Evolutionary conservation across 2,329 filamentous ascomycete species (phyloP).

Genomic region (Pseudocercospora musae): DNA sequence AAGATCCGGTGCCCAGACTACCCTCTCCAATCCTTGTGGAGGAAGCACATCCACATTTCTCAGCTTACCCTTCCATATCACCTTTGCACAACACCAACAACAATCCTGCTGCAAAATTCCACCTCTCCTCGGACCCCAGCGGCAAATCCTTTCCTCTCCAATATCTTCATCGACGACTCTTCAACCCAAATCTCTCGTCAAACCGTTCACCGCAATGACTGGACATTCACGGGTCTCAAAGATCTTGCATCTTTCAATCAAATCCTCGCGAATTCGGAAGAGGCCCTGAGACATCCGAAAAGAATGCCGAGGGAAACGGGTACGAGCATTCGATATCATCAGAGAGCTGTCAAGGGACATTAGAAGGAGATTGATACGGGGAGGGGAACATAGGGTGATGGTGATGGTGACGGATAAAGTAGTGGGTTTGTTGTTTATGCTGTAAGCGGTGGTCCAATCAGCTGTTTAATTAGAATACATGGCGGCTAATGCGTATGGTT

Average conservation of each 20-base stretch:
- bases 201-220: background rate
- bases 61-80: background rate
- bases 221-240: slow-evolving; percentile 2
- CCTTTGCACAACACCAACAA: background rate
- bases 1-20: background rate
- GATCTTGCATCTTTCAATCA: slow-evolving; percentile 10
- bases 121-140: background rate
- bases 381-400: background rate
- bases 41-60: slow-evolving; percentile 8
- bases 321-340: slow-evolving; percentile 1
- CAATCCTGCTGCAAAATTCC: background rate
- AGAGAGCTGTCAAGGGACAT: slow-evolving; percentile 3
- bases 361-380: background rate
- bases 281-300: slow-evolving; percentile 1
- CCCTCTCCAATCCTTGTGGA: background rate
- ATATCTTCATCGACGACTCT: background rate
- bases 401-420: background rate
- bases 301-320: background rate
- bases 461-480: too few relatives aligned
- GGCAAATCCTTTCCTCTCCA: background rate
- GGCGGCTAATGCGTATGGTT: too few relatives aligned
- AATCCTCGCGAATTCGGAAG: slow-evolving; percentile 11
- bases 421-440: slow-evolving; percentile 8
- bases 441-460: too few relatives aligned
- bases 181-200: background rate